Percentiles rank a stretch among this genome's conserved stretches.
phyloP scores from a whole-genome alignment of 169 alveolate genomes.

The Pseudocohnilembus persalinus region DNA sequence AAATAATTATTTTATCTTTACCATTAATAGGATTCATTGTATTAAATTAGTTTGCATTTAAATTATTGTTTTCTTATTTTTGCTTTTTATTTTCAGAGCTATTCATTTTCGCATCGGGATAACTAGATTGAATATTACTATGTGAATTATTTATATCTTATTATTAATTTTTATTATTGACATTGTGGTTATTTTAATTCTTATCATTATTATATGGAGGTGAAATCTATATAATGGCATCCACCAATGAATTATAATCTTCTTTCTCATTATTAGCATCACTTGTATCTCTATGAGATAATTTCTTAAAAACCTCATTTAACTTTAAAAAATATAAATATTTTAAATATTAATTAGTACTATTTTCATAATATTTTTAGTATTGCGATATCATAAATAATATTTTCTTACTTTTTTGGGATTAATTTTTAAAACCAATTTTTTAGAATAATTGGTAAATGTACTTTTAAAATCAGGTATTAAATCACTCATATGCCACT shows the following conservation, averaged over 20 bases:
- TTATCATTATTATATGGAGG: slow-evolving; percentile 26
- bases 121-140: too few species aligned
- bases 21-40: too few species aligned
- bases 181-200: not conserved
- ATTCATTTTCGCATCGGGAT: too few species aligned
- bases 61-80: too few species aligned
- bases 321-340: not conserved
- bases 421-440: not conserved
- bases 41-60: too few species aligned
- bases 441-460: slow-evolving; percentile 6
- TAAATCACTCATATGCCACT: not conserved
- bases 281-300: not conserved
- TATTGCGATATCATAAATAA: not conserved
- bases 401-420: slow-evolving; percentile 7
- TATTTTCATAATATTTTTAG: too few species aligned
- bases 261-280: slow-evolving; percentile 6
- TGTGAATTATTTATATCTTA: too few species aligned
- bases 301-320: not conserved
- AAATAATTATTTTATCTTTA: too few species aligned
- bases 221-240: slow-evolving; percentile 25
- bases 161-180: not conserved
- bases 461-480: not conserved
- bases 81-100: too few species aligned
- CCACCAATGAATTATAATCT: slow-evolving; percentile 22
- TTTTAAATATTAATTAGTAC: not conserved